Conservation (phyloP, 2,329 filamentous ascomycete genomes). For the Penicillium sp. region DNA sequence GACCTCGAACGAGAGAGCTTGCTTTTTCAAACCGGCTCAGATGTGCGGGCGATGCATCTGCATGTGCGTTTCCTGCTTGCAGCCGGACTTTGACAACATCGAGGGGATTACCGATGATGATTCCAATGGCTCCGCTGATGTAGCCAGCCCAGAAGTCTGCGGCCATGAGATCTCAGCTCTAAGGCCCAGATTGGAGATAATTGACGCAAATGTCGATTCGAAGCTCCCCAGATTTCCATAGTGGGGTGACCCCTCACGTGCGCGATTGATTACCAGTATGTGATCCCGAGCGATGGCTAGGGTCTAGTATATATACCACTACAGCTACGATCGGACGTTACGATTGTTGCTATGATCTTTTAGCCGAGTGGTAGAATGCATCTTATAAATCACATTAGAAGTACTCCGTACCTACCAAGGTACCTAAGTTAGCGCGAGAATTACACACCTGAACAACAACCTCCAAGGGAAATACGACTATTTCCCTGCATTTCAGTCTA, state of each 20-base stretch:
- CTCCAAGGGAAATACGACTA: too few species aligned
- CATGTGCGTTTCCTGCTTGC: constrained; percentile 58
- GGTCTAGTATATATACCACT: too few species aligned
- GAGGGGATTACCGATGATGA: constrained; percentile 84
- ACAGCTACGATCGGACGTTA: too few species aligned
- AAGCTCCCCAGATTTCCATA: constrained; percentile 7
- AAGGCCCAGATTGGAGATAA: background rate
- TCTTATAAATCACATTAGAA: too few species aligned
- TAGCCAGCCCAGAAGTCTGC: constrained; percentile 95
- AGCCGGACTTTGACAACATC: constrained; percentile 76
- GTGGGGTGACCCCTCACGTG: constrained; percentile 6
- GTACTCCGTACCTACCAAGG: too few species aligned
- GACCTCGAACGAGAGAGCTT: constrained; percentile 40
- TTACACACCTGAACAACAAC: too few species aligned
- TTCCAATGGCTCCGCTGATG: constrained; percentile 78
- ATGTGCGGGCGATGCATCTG: constrained; percentile 21
- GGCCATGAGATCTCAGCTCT: constrained; percentile 56
- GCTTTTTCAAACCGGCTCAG: constrained; percentile 33
- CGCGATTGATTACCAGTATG: background rate
- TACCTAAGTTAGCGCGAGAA: too few species aligned
- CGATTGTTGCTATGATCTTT: too few species aligned
- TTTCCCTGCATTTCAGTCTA: too few species aligned
- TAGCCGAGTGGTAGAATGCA: too few species aligned
- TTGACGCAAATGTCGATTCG: background rate
- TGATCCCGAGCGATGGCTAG: too few species aligned